Evolutionary conservation across 1,139 yeast genomes (phyloP).

Genomic region (Spathaspora sp.): DNA sequence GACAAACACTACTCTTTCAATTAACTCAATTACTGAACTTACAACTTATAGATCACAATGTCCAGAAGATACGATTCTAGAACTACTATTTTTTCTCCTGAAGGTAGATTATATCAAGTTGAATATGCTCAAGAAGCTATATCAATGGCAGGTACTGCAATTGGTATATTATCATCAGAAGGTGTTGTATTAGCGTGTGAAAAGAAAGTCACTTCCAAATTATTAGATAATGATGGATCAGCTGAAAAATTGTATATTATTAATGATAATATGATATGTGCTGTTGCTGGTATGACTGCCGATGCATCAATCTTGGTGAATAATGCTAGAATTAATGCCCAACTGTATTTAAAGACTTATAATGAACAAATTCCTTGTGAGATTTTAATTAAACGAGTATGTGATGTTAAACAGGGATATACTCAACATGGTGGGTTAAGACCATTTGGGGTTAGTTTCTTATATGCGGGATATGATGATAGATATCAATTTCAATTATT

Average conservation of each 20-base stretch:
- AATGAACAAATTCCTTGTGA: slow-evolving; percentile 93
- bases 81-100: slow-evolving; percentile 98
- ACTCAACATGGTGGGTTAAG: slow-evolving; percentile 98
- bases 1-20: background rate
- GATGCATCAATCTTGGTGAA: slow-evolving; percentile 93
- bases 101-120: slow-evolving; percentile 93
- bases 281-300: slow-evolving; percentile 98
- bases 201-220: slow-evolving; percentile 87
- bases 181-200: slow-evolving; percentile 98
- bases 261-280: slow-evolving; percentile 82
- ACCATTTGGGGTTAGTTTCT: slow-evolving; percentile 96
- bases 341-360: slow-evolving; percentile 78
- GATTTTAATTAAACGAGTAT: slow-evolving; percentile 79
- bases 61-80: slow-evolving; percentile 81
- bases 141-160: slow-evolving; percentile 96
- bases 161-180: slow-evolving; percentile 87
- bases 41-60: slow-evolving; percentile 21
- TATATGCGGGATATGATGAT: slow-evolving; percentile 95
- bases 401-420: slow-evolving; percentile 96
- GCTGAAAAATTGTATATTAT: slow-evolving; percentile 90
- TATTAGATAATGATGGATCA: slow-evolving; percentile 89
- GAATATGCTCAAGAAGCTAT: slow-evolving; percentile 98
- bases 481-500: slow-evolving; percentile 87
- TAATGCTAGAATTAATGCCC: slow-evolving; percentile 84
- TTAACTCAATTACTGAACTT: background rate